phyloP scores from a whole-genome alignment of 192 early-diverging fungal species.

The Obelidium mucronatum region DNA sequence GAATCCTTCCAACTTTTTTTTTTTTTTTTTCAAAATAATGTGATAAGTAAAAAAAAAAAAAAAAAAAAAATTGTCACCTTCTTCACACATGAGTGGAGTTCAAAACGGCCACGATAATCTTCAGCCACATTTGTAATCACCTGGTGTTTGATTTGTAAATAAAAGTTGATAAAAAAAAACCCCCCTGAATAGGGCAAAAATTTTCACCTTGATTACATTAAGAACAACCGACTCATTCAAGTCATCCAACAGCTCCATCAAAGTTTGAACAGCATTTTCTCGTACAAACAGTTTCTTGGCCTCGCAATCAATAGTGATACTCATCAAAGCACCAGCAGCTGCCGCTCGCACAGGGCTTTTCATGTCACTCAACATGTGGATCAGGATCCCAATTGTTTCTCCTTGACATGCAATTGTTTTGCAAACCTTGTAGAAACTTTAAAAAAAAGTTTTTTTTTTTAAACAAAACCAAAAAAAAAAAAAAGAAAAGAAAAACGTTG shows the following conservation, averaged over 20 bases:
- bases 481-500: not conserved
- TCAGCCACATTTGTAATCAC: conserved; percentile 64
- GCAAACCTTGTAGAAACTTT: conserved; percentile 55
- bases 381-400: conserved; percentile 49
- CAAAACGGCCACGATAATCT: conserved; percentile 66
- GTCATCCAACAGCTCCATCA: conserved; percentile 56
- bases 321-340: conserved; percentile 63
- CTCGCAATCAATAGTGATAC: conserved; percentile 62
- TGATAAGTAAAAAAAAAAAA: not conserved
- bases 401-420: conserved; percentile 47
- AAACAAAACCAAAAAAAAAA: too few species aligned
- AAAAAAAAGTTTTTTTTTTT: not conserved
- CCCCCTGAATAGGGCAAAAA: too few species aligned
- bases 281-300: conserved; percentile 59
- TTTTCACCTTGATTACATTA: conserved; percentile 61
- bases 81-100: conserved; percentile 54
- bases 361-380: conserved; percentile 43
- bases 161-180: too few species aligned
- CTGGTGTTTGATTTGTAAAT: conserved; percentile 6
- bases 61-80: conserved; percentile 44
- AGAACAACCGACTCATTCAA: conserved; percentile 54
- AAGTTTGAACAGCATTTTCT: conserved; percentile 40
- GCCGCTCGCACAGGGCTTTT: conserved; percentile 56
- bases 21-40: not conserved
- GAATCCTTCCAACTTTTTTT: conserved; percentile 46